Evolutionary conservation across 176 grass and related monocot genomes (phyloP).

Genomic region (Phoenix roebelenii): DNA sequence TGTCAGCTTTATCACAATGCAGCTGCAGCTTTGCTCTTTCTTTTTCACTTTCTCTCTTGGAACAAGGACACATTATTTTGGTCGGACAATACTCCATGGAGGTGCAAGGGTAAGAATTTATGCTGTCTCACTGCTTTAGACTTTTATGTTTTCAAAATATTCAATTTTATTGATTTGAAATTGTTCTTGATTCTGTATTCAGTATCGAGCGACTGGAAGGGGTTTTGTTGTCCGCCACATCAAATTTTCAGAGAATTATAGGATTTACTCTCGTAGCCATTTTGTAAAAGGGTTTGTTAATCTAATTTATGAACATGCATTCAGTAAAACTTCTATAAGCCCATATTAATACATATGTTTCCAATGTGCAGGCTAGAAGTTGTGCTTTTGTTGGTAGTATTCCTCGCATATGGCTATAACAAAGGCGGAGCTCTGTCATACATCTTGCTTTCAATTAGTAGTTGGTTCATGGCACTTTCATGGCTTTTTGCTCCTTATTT

Average conservation of each 20-base stretch:
- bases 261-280: constrained; percentile 84
- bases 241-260: constrained; percentile 93
- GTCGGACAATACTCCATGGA: constrained; percentile 82
- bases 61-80: constrained; percentile 92
- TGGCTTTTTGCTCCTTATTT: constrained; percentile 96
- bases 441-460: constrained; percentile 92
- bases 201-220: constrained; percentile 85
- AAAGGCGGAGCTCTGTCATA: constrained; percentile 73
- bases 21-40: constrained; percentile 79
- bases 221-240: constrained; percentile 88
- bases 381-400: constrained; percentile 56
- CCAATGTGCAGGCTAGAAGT: constrained; percentile 72
- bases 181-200: constrained; percentile 15
- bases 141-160: too few relatives aligned
- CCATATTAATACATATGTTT: constrained; percentile 12
- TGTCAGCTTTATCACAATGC: constrained; percentile 82
- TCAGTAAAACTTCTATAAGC: background rate
- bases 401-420: constrained; percentile 77
- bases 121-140: too few relatives aligned
- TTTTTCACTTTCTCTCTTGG: constrained; percentile 98
- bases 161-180: background rate
- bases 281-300: constrained; percentile 88
- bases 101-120: constrained; percentile 60
- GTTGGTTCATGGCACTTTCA: constrained; percentile 85
- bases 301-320: constrained; percentile 1